Conservation (phyloP, 352 stramenopile genomes). For the Phytophthora macrochlamydospora region DNA sequence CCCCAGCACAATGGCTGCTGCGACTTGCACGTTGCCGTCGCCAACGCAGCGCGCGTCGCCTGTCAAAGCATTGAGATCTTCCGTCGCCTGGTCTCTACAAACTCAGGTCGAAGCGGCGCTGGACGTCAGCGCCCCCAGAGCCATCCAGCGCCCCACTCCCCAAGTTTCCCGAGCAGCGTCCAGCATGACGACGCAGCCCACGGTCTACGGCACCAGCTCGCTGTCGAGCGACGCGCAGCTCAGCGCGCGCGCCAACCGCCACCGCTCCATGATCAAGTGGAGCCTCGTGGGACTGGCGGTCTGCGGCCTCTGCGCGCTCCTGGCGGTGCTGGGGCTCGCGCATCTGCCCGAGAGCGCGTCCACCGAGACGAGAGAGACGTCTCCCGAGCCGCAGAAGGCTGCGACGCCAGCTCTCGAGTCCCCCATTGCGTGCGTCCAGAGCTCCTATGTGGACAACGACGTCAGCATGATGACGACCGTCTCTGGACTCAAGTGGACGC, state of each 20-base stretch:
- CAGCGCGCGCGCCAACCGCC: slow-evolving; percentile 12
- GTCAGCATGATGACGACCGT: slow-evolving; percentile 65
- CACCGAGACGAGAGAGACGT: slow-evolving; percentile 6
- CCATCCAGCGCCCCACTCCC: neutral
- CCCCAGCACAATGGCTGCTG: neutral
- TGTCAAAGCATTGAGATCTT: neutral
- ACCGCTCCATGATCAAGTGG: slow-evolving; percentile 17
- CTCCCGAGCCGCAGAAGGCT: slow-evolving; percentile 6
- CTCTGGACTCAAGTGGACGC: slow-evolving; percentile 48
- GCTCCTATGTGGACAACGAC: slow-evolving; percentile 53
- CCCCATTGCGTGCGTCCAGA: slow-evolving; percentile 58
- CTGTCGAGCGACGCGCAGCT: slow-evolving; percentile 21
- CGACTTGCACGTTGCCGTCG: neutral
- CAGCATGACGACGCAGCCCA: slow-evolving; percentile 16
- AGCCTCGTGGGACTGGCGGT: slow-evolving; percentile 17
- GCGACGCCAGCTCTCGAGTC: slow-evolving; percentile 1
- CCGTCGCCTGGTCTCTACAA: neutral
- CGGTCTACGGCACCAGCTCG: slow-evolving; percentile 43
- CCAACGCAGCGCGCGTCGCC: too few relatives aligned
- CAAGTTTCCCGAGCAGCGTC: neutral
- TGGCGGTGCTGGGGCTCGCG: slow-evolving; percentile 15
- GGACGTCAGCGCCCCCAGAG: too few relatives aligned
- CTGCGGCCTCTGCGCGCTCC: slow-evolving; percentile 13
- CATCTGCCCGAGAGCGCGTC: slow-evolving; percentile 14
- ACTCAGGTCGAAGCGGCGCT: neutral